A percentile compares a stretch with the other conserved stretches of the same genome.
Conservation (phyloP, 177 flowering plant genomes). For the Vitis hybrid region DNA sequence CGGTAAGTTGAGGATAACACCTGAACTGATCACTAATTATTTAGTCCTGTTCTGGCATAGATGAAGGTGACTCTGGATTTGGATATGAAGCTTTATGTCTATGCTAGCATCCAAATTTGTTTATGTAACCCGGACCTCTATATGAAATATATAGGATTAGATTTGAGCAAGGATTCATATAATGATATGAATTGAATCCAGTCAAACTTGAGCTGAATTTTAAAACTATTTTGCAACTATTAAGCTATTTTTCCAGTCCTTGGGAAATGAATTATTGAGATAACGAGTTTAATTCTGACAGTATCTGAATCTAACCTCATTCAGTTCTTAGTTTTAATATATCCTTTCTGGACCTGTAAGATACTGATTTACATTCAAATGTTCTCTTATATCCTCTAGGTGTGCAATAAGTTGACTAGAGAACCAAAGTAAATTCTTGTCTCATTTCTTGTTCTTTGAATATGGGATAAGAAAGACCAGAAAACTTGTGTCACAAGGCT, state of each 20-base stretch:
- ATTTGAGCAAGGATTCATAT: neutral
- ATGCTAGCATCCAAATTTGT: neutral
- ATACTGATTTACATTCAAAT: too few relatives aligned
- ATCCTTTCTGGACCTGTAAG: too few relatives aligned
- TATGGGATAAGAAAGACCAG: neutral
- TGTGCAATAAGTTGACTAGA: too few relatives aligned
- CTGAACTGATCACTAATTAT: neutral
- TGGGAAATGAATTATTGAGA: neutral
- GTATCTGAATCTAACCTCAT: neutral
- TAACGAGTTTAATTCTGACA: neutral
- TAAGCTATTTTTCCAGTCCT: neutral
- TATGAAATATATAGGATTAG: neutral
- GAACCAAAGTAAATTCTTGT: too few relatives aligned
- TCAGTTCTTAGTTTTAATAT: too few relatives aligned
- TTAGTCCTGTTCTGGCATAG: neutral
- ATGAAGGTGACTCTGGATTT: conserved; percentile 1
- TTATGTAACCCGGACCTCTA: neutral
- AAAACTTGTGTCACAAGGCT: neutral
- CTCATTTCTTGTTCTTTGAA: neutral
- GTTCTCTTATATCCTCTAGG: too few relatives aligned
- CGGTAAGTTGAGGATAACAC: conserved; percentile 35
- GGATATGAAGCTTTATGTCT: neutral
- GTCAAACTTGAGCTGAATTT: neutral
- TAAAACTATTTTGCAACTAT: neutral
- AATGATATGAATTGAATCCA: neutral